phyloP scores from a whole-genome alignment of 176 grass and related monocot species.

The Triticum monococcum region DNA sequence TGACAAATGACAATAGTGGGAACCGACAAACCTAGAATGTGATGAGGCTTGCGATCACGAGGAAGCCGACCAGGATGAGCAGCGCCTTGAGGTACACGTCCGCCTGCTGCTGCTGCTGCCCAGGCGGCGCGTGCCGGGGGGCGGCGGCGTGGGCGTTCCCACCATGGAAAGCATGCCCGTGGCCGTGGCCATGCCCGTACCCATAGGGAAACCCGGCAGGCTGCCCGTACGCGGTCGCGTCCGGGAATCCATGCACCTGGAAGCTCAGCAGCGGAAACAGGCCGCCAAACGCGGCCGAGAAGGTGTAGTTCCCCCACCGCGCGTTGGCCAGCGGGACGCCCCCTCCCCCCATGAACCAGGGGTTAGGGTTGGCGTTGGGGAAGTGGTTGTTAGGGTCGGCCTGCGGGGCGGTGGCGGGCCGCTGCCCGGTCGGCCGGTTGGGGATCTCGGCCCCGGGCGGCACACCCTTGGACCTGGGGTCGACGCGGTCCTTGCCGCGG shows the following conservation, averaged over 20 bases:
- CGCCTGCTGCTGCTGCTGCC: slow-evolving; percentile 79
- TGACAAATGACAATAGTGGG: neutral
- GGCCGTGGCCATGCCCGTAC: slow-evolving; percentile 47
- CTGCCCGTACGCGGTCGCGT: slow-evolving; percentile 65
- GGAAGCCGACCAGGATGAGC: slow-evolving; percentile 78
- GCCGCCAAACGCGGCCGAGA: slow-evolving; percentile 67
- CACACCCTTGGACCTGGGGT: slow-evolving; percentile 62
- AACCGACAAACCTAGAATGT: slow-evolving; percentile 56
- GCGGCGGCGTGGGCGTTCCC: slow-evolving; percentile 44
- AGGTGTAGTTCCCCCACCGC: slow-evolving; percentile 76
- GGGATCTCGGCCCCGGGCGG: slow-evolving; percentile 58
- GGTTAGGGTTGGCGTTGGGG: slow-evolving; percentile 47
- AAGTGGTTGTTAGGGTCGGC: slow-evolving; percentile 54
- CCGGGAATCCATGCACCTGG: slow-evolving; percentile 78
- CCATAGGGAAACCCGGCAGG: slow-evolving; percentile 66
- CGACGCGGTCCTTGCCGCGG: slow-evolving; percentile 71
- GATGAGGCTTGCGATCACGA: slow-evolving; percentile 80
- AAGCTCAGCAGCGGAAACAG: slow-evolving; percentile 86
- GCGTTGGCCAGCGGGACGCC: slow-evolving; percentile 44
- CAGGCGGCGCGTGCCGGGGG: slow-evolving; percentile 39
- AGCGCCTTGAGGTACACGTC: slow-evolving; percentile 81
- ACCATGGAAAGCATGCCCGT: slow-evolving; percentile 64
- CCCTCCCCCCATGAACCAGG: slow-evolving; percentile 59
- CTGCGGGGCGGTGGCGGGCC: slow-evolving; percentile 59
- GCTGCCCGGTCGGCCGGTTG: slow-evolving; percentile 61